Conservation (phyloP, 129 eudicot genomes). For the Solidago caesia region DNA sequence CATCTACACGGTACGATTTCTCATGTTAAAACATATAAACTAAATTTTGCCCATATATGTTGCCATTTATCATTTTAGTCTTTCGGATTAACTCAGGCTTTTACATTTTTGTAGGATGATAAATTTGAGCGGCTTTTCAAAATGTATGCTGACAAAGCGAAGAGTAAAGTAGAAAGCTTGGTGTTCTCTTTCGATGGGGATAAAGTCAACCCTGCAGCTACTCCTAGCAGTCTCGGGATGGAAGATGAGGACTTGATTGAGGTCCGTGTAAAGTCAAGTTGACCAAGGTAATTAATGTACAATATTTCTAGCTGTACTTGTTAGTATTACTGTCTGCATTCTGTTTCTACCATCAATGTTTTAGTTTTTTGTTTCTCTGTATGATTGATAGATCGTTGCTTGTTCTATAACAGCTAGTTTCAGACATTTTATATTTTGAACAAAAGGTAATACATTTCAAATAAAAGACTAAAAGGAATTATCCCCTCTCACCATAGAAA, state of each 20-base stretch:
- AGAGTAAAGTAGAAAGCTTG: constrained; percentile 47
- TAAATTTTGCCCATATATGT: constrained; percentile 5
- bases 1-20: constrained; percentile 51
- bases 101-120: constrained; percentile 60
- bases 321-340: constrained; percentile 4
- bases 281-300: constrained; percentile 43
- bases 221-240: constrained; percentile 86
- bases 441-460: background rate
- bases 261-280: constrained; percentile 66
- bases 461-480: background rate
- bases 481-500: background rate
- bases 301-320: background rate
- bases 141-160: constrained; percentile 63
- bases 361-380: background rate
- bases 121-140: constrained; percentile 73
- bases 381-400: background rate
- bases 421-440: background rate
- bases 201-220: constrained; percentile 61
- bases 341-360: background rate
- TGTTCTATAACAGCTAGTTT: background rate
- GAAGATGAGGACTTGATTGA: constrained; percentile 90
- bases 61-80: background rate
- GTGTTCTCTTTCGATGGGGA: constrained; percentile 90
- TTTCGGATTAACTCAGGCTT: background rate
- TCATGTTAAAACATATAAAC: constrained; percentile 6